phyloP scores from a whole-genome alignment of 2,329 filamentous ascomycete genomes.

The Neofusicoccum ribis region DNA sequence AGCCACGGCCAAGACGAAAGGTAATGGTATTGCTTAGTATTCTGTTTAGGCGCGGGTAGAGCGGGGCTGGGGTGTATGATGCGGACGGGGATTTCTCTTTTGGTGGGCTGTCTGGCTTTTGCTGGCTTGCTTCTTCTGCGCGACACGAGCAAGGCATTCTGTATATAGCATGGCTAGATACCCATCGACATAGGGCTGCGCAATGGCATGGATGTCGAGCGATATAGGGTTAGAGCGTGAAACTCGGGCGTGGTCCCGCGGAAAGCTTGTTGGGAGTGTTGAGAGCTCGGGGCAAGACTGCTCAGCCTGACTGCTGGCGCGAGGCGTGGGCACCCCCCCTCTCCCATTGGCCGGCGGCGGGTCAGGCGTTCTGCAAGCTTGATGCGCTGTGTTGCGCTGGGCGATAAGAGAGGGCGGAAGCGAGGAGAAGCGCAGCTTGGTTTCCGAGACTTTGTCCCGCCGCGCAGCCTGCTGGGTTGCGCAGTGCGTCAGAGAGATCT shows the following conservation, averaged over 20 bases:
- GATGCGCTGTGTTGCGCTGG: conserved; percentile 9
- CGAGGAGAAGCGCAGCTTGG: conserved; percentile 2
- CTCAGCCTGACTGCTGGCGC: neutral
- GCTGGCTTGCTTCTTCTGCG: neutral
- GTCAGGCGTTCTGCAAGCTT: conserved; percentile 10
- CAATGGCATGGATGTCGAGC: neutral
- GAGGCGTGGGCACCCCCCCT: neutral
- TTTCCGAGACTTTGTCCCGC: neutral
- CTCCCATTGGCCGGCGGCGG: neutral
- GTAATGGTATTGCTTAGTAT: conserved; percentile 18
- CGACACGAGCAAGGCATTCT: neutral
- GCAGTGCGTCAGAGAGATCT: conserved; percentile 7
- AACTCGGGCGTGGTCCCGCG: neutral
- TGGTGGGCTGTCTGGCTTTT: neutral
- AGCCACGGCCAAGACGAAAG: conserved; percentile 15
- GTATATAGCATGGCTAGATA: conserved; percentile 15
- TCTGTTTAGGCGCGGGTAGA: neutral
- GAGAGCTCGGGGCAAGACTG: neutral
- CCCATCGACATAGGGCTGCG: neutral
- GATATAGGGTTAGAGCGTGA: neutral
- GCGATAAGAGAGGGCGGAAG: conserved; percentile 14
- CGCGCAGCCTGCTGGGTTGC: neutral
- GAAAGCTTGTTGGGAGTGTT: neutral
- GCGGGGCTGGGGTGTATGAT: neutral
- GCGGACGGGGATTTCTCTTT: neutral